Evolutionary conservation across 2,329 filamentous ascomycete genomes (phyloP), one percentile per base, ranked within the genome.

Genomic region (Cercospora janseana): DNA sequence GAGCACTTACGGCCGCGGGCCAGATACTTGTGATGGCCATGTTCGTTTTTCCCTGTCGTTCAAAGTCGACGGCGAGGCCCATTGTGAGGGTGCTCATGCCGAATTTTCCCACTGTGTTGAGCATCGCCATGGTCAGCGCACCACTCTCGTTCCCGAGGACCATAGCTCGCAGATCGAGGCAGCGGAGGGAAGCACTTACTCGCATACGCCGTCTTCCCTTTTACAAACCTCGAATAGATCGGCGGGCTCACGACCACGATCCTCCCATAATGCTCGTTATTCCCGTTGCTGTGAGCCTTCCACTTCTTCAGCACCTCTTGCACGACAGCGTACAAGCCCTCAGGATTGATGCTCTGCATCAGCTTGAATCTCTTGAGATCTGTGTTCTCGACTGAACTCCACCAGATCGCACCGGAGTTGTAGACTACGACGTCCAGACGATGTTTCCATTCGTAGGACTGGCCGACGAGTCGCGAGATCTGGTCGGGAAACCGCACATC

Each of bases 161-260:
- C n/a, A n/a, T n/a, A n/a, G n/a, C 7, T 18, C 4, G 2, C 13
- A 29, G 18, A 15, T 15, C 6, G 4, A 9, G 3, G 15, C 12
- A 12, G 21, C 35, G 29, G 5, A 82, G n/a, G 27, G n/a, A 10
- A 2, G 3, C 6, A 34, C 41, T 45, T 9, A 45, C 42, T 79
- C 0, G 89, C 87, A 70, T 94, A 94, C 10, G 86, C 87, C 1
- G 88, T 87, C 77, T 94, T 94, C 8, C 88, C 89, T 16, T 86
- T 73, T 68, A 93, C 91, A 69, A 94, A 94, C 23, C 89, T 78
- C 56, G 81, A 86, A 69, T 94, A 94, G 50, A 94, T 91, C 1
- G 88, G 88, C 18, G 89, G 89, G 63, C 83, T 87, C 47, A 94
- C 85, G 47, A 93, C 86, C 37, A 94, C 73, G 54, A 94, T 80